Percentiles rank a stretch among this genome's conserved stretches.
These are phyloP conservation scores for Colletotrichum sidae DNA, from an alignment of 2,329 filamentous ascomycete species.

Conservation along the genomic window DNA sequence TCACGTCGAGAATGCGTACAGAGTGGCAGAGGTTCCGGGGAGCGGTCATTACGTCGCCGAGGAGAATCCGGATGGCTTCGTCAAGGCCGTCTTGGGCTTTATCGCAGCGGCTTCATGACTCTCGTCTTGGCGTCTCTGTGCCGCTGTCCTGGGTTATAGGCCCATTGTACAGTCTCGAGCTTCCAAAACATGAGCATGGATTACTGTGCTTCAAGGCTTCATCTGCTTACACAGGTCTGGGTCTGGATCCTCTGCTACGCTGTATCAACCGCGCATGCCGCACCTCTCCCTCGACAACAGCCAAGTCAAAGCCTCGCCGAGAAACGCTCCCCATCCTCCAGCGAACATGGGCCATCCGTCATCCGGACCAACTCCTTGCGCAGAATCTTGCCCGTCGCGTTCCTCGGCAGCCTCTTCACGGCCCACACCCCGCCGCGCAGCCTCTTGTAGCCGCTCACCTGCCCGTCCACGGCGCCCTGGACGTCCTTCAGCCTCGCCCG, in stretches of 20 bases:
- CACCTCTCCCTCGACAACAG: not conserved
- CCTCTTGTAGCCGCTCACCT: conserved; percentile 56
- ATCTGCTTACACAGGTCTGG: not conserved
- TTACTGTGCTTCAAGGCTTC: no score
- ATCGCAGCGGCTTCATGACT: not conserved
- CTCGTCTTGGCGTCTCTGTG: not conserved
- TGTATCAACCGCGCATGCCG: no score
- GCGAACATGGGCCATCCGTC: conserved; percentile 46
- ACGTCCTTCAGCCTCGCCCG: conserved; percentile 36
- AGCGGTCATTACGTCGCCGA: not conserved
- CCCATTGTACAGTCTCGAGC: not conserved
- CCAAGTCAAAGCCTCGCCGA: conserved; percentile 26
- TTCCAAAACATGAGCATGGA: not conserved
- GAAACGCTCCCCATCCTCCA: conserved; percentile 34
- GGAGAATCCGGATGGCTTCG: conserved; percentile 5
- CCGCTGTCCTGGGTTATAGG: not conserved
- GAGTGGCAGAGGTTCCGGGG: no score
- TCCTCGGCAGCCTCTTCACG: conserved; percentile 47
- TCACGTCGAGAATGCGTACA: no score
- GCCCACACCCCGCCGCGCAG: conserved; percentile 52
- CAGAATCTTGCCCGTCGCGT: conserved; percentile 52
- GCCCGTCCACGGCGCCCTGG: conserved; percentile 42
- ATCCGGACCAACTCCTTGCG: conserved; percentile 47
- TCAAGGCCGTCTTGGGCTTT: not conserved
- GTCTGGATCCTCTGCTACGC: conserved; percentile 19